These are phyloP conservation scores for Moringa oleifera DNA, from an alignment of 345 rosid genomes.

Conservation along the genomic window DNA sequence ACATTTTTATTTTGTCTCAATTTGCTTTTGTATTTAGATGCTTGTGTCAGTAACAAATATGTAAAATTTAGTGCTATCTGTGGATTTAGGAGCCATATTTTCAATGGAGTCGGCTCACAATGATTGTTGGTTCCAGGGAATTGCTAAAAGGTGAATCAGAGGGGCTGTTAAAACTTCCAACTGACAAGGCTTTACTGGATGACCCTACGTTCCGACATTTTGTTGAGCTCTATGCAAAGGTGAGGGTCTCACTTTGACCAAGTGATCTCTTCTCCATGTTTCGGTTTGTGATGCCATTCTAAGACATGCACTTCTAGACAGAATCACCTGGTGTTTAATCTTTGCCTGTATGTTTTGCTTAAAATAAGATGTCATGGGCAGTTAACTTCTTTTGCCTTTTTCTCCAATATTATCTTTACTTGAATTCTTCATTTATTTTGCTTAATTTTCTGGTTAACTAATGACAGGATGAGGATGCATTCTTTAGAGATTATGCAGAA, in stretches of 20 bases:
- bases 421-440: not conserved
- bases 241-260: constrained; percentile 14
- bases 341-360: not conserved
- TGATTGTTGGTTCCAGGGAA: constrained; percentile 37
- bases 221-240: constrained; percentile 86
- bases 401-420: not conserved
- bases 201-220: constrained; percentile 59
- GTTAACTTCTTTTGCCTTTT: too few species aligned
- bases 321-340: too few species aligned
- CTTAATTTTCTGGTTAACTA: constrained; percentile 2
- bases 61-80: too few species aligned
- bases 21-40: too few species aligned
- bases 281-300: not conserved
- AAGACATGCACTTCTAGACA: not conserved
- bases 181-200: constrained; percentile 69
- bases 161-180: constrained; percentile 82
- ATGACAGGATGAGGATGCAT: constrained; percentile 79
- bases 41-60: too few species aligned
- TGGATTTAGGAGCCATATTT: not conserved
- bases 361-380: too few species aligned
- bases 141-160: constrained; percentile 70
- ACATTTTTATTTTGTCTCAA: not conserved
- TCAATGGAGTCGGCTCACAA: not conserved
- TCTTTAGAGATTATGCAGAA: constrained; percentile 66
- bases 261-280: not conserved